Conservation (phyloP, 371 early-diverging fungal genomes). For the Mortierella polycephala region DNA sequence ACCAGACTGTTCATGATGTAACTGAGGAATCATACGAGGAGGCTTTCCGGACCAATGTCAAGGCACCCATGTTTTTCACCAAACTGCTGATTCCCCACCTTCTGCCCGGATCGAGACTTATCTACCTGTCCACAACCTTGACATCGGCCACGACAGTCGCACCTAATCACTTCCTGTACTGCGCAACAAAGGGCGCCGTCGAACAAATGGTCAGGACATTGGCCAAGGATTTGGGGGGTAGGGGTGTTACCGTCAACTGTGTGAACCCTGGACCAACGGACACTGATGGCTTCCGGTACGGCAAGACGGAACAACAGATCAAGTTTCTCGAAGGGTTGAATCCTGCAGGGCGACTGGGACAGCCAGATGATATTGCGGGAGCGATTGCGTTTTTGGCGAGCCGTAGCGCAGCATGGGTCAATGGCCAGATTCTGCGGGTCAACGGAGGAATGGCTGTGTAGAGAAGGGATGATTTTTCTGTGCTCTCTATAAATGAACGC, state of each 20-base stretch:
- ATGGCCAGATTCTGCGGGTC: constrained; percentile 38
- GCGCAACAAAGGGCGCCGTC: constrained; percentile 46
- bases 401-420: constrained; percentile 30
- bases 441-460: constrained; percentile 34
- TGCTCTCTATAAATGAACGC: too few relatives aligned
- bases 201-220: constrained; percentile 36
- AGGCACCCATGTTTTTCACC: constrained; percentile 46
- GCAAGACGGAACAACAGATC: constrained; percentile 22
- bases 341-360: constrained; percentile 26
- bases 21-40: constrained; percentile 38
- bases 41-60: constrained; percentile 40
- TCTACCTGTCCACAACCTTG: constrained; percentile 26
- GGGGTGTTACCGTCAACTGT: constrained; percentile 46
- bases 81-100: constrained; percentile 30
- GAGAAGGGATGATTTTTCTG: neutral
- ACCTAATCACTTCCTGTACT: constrained; percentile 30
- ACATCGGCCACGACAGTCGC: constrained; percentile 5
- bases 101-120: constrained; percentile 11
- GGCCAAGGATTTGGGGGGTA: constrained; percentile 40
- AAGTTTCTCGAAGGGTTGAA: constrained; percentile 7
- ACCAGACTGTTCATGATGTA: constrained; percentile 17
- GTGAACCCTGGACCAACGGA: constrained; percentile 41
- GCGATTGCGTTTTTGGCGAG: constrained; percentile 34
- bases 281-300: constrained; percentile 36
- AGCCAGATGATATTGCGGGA: constrained; percentile 38